These are phyloP conservation scores for Bacidia rubella DNA, from an alignment of 495 filamentous ascomycete genomes.

Conservation along the genomic window DNA sequence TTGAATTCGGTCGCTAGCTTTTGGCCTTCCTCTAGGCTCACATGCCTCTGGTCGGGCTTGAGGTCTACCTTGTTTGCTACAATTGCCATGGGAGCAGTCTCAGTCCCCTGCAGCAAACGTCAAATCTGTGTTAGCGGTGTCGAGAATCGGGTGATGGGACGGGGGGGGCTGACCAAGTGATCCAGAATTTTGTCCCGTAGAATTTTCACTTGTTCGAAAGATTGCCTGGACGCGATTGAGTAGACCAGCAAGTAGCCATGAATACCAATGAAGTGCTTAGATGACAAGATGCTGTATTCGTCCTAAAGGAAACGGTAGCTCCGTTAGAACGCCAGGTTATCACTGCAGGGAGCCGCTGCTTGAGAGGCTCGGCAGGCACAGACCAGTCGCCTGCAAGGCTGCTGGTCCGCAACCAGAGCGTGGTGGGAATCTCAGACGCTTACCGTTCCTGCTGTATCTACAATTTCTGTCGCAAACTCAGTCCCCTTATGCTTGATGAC, in stretches of 20 bases:
- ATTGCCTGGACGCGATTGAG: conserved; percentile 80
- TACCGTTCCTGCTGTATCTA: conserved; percentile 97
- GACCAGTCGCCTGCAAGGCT: neutral
- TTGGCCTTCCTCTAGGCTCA: conserved; percentile 69
- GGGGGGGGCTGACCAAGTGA: conserved; percentile 56
- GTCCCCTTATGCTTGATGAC: conserved; percentile 83
- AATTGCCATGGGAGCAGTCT: conserved; percentile 82
- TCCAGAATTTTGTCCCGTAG: conserved; percentile 96
- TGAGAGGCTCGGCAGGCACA: neutral
- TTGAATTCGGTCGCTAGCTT: conserved; percentile 71
- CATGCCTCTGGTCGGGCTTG: conserved; percentile 82
- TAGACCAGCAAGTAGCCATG: conserved; percentile 99
- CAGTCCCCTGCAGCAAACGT: conserved; percentile 53
- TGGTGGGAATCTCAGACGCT: conserved; percentile 13
- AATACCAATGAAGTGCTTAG: conserved; percentile 97
- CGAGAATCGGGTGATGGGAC: neutral
- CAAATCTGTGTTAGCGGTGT: neutral
- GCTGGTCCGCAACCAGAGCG: too few relatives aligned
- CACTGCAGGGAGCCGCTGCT: conserved; percentile 8
- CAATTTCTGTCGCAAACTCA: conserved; percentile 92
- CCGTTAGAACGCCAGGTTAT: neutral
- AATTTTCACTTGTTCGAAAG: conserved; percentile 91
- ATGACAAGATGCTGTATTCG: conserved; percentile 96
- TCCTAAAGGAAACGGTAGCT: conserved; percentile 42
- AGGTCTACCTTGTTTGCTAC: conserved; percentile 97